phyloP scores from a whole-genome alignment of 2,329 filamentous ascomycete genomes.

The Neofusicoccum parvum region DNA sequence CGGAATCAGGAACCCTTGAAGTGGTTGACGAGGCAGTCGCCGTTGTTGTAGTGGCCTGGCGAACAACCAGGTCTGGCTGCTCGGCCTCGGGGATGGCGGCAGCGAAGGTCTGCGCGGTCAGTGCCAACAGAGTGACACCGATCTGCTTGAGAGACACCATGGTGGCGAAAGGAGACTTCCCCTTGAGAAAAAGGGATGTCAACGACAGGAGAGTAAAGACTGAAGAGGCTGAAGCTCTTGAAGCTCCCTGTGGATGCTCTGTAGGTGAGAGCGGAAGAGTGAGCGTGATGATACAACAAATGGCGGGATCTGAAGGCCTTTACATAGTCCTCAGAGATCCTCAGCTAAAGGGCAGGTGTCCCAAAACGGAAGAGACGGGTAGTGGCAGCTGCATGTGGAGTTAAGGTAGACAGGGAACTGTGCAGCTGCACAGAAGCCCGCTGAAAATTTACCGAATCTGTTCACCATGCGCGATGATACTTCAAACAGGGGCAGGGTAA shows the following conservation, averaged over 20 bases:
- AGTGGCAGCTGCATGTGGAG: background rate
- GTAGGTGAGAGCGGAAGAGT: background rate
- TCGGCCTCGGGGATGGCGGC: slow-evolving; percentile 29
- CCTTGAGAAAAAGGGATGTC: background rate
- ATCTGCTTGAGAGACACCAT: slow-evolving; percentile 31
- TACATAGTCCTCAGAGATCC: background rate
- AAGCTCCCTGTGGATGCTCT: background rate
- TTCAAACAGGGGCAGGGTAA: background rate
- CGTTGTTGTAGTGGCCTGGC: background rate
- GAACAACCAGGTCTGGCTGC: background rate
- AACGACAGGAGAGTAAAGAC: slow-evolving; percentile 1
- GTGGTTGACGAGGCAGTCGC: background rate
- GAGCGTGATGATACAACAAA: background rate
- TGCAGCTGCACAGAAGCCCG: background rate
- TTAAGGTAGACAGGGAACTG: background rate
- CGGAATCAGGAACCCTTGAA: slow-evolving; percentile 29
- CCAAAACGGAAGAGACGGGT: slow-evolving; percentile 5
- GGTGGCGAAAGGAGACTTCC: background rate
- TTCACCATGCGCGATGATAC: background rate
- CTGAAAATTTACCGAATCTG: slow-evolving; percentile 8
- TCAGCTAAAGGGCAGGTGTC: background rate
- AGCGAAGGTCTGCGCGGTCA: slow-evolving; percentile 31
- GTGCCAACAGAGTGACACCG: slow-evolving; percentile 8
- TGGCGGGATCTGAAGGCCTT: background rate
- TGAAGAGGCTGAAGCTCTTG: background rate